Base-by-base conservation (phyloP, 2,329 filamentous ascomycete genomes). In the Blastomyces gilchristii region DNA sequence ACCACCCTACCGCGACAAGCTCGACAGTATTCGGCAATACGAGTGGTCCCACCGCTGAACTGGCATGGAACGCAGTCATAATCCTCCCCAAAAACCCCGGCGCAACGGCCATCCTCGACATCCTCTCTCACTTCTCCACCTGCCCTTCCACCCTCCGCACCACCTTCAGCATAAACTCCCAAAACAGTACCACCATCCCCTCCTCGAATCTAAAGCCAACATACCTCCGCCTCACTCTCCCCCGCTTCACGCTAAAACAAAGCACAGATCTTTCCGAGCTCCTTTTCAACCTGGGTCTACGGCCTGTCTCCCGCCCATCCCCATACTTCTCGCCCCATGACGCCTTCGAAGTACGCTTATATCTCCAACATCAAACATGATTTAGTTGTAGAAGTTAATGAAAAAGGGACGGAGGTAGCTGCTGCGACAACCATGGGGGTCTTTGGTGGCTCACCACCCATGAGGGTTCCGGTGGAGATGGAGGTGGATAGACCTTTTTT, bases 311-410 rank as follows among this genome's bases (percentile, higher is more conserved):
- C 57, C 31, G 12, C 16, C 43, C 37, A 37, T 61, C 58, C 7
- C 6, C 25, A 5, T 50, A 58, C 41, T 61, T 63, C 53, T 31
- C 37, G 11, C 62, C 49, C 14, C 14, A 61, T 63, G 16, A 39
- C 56, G 16, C 34, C 39, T 18, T 43, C 45, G 14, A 14, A 28
- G 11, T 50, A 59, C 12, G 58, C 52, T 12, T 34, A 18, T 31
- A 50, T 63, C 16, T 18, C 37, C 2, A 39, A 34, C 16, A 41
- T 63, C 18, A 47, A 54, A 22, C 62, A 63, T 50, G 58, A 63
- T 43, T n/a, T 63, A 28, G 57, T 63, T 28, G 47, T 63, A 37
- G 62, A 63, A 39, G 62, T 63, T 14, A 63, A 61, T 53, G 62
- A 61, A 41, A 34, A 63, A 56, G 62, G 62, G 16, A 63, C 62